A percentile compares a stretch with the other conserved stretches of the same genome.
Conservation (phyloP, 106 monocot genomes). For the Platanthera zijinensis region DNA sequence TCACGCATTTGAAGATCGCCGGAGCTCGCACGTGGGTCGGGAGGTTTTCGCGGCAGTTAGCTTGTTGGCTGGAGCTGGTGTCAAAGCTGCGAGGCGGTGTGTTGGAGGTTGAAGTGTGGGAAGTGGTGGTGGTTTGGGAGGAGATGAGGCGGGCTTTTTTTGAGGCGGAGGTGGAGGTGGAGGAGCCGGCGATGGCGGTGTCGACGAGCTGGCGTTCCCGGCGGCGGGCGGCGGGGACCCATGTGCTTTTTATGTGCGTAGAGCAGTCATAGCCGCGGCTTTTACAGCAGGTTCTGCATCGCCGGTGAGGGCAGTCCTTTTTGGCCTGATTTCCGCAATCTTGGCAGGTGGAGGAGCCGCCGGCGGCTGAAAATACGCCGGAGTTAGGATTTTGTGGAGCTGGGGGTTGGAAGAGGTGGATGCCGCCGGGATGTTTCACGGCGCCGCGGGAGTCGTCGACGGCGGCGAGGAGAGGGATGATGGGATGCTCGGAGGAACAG, state of each 20-base stretch:
- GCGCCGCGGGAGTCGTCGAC: conserved; percentile 3
- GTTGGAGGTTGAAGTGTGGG: conserved; percentile 62
- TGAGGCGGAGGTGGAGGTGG: conserved; percentile 25
- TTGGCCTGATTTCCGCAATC: conserved; percentile 89
- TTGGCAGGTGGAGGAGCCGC: conserved; percentile 31
- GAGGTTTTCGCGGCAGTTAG: conserved; percentile 19
- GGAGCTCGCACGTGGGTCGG: conserved; percentile 61
- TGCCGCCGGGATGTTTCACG: conserved; percentile 9
- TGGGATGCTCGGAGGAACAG: conserved; percentile 25
- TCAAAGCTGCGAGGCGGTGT: conserved; percentile 45
- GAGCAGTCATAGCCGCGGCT: conserved; percentile 58
- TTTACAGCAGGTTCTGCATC: conserved; percentile 86
- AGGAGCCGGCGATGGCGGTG: conserved; percentile 12
- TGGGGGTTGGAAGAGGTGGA: conserved; percentile 38
- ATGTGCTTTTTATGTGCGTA: conserved; percentile 79
- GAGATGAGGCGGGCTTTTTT: conserved; percentile 52
- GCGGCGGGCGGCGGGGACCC: conserved; percentile 73
- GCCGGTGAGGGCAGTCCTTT: conserved; percentile 60
- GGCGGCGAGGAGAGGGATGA: conserved; percentile 46
- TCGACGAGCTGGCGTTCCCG: conserved; percentile 42
- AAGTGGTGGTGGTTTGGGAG: conserved; percentile 31
- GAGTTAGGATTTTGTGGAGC: conserved; percentile 22
- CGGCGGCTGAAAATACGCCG: conserved; percentile 5
- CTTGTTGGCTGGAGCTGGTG: conserved; percentile 52
- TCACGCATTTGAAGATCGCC: conserved; percentile 77